phyloP scores from a whole-genome alignment of 2,329 filamentous ascomycete genomes.

The Aspergillus sergii region DNA sequence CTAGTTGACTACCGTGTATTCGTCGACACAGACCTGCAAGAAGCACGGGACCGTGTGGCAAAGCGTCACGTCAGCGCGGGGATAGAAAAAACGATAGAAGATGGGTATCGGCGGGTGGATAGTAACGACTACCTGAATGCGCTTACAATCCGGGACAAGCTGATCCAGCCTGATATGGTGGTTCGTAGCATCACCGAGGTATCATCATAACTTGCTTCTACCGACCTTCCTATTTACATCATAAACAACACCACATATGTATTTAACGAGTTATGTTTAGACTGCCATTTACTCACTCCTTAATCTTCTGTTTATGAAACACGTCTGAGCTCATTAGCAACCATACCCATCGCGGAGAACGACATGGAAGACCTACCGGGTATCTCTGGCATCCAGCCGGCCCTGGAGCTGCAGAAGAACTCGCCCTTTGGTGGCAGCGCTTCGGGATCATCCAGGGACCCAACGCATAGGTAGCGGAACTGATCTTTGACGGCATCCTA shows the following conservation, averaged over 20 bases:
- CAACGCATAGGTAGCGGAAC: slow-evolving; percentile 50
- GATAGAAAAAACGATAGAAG: slow-evolving; percentile 43
- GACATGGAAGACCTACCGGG: slow-evolving; percentile 39
- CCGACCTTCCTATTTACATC: not conserved
- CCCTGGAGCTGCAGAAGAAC: slow-evolving; percentile 55
- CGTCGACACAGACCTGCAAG: slow-evolving; percentile 40
- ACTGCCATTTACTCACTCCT: slow-evolving; percentile 34
- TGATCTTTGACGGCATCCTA: slow-evolving; percentile 36
- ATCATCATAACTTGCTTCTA: not conserved
- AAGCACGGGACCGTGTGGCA: slow-evolving; percentile 44
- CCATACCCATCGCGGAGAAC: not conserved
- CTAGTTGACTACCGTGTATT: slow-evolving; percentile 48
- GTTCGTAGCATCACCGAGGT: slow-evolving; percentile 23
- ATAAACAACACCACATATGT: not conserved
- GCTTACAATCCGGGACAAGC: slow-evolving; percentile 27
- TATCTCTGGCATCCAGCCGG: slow-evolving; percentile 56
- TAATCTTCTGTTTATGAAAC: slow-evolving; percentile 51
- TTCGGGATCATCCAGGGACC: slow-evolving; percentile 54
- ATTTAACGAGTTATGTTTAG: not conserved
- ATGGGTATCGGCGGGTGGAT: slow-evolving; percentile 40
- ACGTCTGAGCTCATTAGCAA: slow-evolving; percentile 34
- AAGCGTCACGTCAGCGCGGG: slow-evolving; percentile 43
- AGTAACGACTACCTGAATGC: slow-evolving; percentile 44
- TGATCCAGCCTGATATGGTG: slow-evolving; percentile 31
- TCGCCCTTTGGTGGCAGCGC: slow-evolving; percentile 56